phyloP scores from a whole-genome alignment of 176 grass and related monocot genomes.

The Raddia distichophylla region DNA sequence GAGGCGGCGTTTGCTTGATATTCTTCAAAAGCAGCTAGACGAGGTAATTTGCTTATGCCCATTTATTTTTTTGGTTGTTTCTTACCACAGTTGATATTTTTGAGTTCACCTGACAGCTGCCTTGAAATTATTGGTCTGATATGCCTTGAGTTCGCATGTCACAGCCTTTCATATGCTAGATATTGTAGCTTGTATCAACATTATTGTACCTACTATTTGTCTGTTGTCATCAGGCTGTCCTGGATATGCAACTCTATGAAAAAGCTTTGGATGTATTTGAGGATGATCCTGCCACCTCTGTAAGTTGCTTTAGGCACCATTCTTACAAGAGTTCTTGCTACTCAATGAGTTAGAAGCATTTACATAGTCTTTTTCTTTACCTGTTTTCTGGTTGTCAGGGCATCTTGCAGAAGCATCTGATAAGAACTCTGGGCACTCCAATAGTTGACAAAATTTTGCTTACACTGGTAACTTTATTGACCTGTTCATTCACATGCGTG shows the following conservation, averaged over 20 bases:
- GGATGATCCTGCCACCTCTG: constrained; percentile 79
- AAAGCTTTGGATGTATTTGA: constrained; percentile 95
- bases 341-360: constrained; percentile 33
- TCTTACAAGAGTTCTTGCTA: constrained; percentile 32
- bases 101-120: not conserved
- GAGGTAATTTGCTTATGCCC: constrained; percentile 57
- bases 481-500: not conserved
- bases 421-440: constrained; percentile 74
- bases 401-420: constrained; percentile 91
- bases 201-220: constrained; percentile 29
- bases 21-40: constrained; percentile 93
- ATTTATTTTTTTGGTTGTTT: constrained; percentile 28
- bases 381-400: constrained; percentile 50
- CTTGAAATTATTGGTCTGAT: not conserved
- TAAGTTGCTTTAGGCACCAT: constrained; percentile 52
- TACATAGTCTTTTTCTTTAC: constrained; percentile 41
- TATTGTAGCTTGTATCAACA: not conserved
- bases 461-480: constrained; percentile 63
- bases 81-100: constrained; percentile 15
- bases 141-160: not conserved
- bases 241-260: constrained; percentile 92
- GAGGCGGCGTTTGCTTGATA: constrained; percentile 77
- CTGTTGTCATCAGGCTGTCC: constrained; percentile 66
- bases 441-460: constrained; percentile 75
- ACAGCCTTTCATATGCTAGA: constrained; percentile 18